A percentile compares a stretch with the other conserved stretches of the same genome.
phyloP scores from a whole-genome alignment of 1,284 basidiomycete genomes.

The Clitocybe nebularis region DNA sequence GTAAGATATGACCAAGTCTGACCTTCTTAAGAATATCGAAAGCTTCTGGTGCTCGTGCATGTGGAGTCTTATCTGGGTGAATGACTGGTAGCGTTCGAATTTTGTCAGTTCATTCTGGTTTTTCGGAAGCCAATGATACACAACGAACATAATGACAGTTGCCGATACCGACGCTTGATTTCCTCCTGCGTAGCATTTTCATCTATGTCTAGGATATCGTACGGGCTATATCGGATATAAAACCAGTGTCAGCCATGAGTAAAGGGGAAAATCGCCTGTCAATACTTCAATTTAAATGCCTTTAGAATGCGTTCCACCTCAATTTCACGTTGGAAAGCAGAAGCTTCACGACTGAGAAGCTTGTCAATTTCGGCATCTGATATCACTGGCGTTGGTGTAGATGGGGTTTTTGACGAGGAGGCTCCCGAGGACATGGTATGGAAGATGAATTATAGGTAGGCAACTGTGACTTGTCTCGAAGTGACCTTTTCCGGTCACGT shows the following conservation, averaged over 20 bases:
- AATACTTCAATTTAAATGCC: slow-evolving; percentile 82
- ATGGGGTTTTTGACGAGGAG: slow-evolving; percentile 7
- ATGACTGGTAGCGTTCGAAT: slow-evolving; percentile 52
- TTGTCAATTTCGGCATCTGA: slow-evolving; percentile 58
- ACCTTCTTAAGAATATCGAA: slow-evolving; percentile 86
- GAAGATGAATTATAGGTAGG: too few species aligned
- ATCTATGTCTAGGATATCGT: slow-evolving; percentile 72
- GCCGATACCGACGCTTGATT: slow-evolving; percentile 77
- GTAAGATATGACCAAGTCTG: slow-evolving; percentile 10
- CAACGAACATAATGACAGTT: slow-evolving; percentile 73
- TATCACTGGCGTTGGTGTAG: slow-evolving; percentile 18
- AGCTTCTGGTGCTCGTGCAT: slow-evolving; percentile 75
- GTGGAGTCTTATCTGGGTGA: slow-evolving; percentile 81
- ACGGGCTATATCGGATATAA: slow-evolving; percentile 49
- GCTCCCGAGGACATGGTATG: slow-evolving; percentile 30
- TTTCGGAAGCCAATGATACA: background rate
- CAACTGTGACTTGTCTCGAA: too few species aligned
- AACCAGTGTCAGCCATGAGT: background rate
- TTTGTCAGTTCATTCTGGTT: background rate
- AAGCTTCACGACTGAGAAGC: slow-evolving; percentile 70
- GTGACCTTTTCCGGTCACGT: too few species aligned
- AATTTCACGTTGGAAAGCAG: slow-evolving; percentile 78
- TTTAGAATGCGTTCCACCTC: slow-evolving; percentile 84
- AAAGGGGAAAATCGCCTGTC: slow-evolving; percentile 11
- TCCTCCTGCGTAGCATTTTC: slow-evolving; percentile 62